These are phyloP conservation scores for Didymellaceae sp. DNA, from an alignment of 2,329 filamentous ascomycete species.

Conservation along the genomic window DNA sequence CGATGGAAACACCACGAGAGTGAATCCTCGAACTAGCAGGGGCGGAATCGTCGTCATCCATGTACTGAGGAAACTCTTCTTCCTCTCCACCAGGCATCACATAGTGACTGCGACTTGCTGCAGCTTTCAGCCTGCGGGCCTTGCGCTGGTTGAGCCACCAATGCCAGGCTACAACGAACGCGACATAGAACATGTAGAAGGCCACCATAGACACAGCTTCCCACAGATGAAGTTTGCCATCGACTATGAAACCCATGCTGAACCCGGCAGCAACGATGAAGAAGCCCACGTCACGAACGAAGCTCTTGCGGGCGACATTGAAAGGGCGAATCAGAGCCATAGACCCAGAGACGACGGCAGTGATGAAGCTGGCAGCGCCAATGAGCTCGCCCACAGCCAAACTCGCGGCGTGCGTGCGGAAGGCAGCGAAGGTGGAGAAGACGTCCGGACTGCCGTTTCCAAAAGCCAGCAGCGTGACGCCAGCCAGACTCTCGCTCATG, in stretches of 20 bases:
- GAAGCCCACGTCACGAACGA: slow-evolving; percentile 89
- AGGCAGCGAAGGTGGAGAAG: slow-evolving; percentile 97
- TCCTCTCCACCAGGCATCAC: slow-evolving; percentile 67
- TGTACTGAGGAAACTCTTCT: slow-evolving; percentile 60
- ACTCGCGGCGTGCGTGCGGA: slow-evolving; percentile 96
- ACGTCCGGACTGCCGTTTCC: slow-evolving; percentile 98
- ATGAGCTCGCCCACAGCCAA: slow-evolving; percentile 95
- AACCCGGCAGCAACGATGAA: slow-evolving; percentile 88
- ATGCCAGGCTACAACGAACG: slow-evolving; percentile 89
- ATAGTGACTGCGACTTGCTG: slow-evolving; percentile 76
- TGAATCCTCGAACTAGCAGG: slow-evolving; percentile 47
- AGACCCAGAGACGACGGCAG: slow-evolving; percentile 91
- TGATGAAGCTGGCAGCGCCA: slow-evolving; percentile 94
- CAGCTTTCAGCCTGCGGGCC: slow-evolving; percentile 68
- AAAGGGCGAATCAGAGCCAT: slow-evolving; percentile 98
- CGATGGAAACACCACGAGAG: slow-evolving; percentile 58
- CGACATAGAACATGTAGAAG: slow-evolving; percentile 89
- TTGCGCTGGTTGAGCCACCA: slow-evolving; percentile 76
- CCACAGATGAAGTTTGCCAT: slow-evolving; percentile 84
- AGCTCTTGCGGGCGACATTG: slow-evolving; percentile 85
- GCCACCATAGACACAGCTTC: slow-evolving; percentile 90
- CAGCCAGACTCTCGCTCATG: slow-evolving; percentile 93
- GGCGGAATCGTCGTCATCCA: slow-evolving; percentile 62
- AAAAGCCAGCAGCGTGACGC: slow-evolving; percentile 95
- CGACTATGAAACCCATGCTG: slow-evolving; percentile 84